A percentile compares a stretch with the other conserved stretches of the same genome.
These are phyloP conservation scores for Ampelomyces quisqualis DNA, from an alignment of 2,329 filamentous ascomycete genomes.

Conservation along the genomic window DNA sequence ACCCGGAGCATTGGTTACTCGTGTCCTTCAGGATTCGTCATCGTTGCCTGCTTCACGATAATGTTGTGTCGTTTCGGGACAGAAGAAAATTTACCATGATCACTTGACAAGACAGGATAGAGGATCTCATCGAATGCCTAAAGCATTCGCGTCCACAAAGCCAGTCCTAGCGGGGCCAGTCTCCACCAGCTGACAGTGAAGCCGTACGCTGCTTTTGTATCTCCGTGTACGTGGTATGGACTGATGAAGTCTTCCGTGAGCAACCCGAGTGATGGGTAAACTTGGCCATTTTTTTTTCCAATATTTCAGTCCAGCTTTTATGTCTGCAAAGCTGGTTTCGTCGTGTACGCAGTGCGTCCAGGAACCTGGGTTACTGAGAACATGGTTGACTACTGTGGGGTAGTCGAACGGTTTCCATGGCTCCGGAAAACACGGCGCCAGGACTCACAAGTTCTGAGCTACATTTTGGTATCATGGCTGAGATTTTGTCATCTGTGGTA, in stretches of 20 bases:
- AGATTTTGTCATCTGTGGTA: too few relatives aligned
- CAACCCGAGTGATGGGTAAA: background rate
- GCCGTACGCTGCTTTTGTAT: background rate
- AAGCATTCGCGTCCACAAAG: background rate
- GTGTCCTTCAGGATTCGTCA: slow-evolving; percentile 11
- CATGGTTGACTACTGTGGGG: background rate
- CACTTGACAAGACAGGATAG: background rate
- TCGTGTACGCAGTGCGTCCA: too few relatives aligned
- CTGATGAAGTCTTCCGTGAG: background rate
- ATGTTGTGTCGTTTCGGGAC: slow-evolving; percentile 2
- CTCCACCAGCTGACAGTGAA: background rate
- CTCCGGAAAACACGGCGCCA: background rate
- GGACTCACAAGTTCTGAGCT: background rate
- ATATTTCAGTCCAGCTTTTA: too few relatives aligned
- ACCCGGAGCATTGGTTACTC: slow-evolving; percentile 15
- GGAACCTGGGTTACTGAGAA: too few relatives aligned
- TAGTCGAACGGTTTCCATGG: background rate
- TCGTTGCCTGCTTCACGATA: slow-evolving; percentile 12
- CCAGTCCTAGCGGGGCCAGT: background rate
- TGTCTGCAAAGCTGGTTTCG: too few relatives aligned
- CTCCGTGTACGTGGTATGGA: background rate
- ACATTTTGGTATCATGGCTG: background rate
- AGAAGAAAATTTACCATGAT: background rate
- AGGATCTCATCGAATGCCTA: background rate
- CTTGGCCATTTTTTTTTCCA: too few relatives aligned